Conservation (phyloP, 176 grass and related monocot species). For the Phoenix dactylifera region DNA sequence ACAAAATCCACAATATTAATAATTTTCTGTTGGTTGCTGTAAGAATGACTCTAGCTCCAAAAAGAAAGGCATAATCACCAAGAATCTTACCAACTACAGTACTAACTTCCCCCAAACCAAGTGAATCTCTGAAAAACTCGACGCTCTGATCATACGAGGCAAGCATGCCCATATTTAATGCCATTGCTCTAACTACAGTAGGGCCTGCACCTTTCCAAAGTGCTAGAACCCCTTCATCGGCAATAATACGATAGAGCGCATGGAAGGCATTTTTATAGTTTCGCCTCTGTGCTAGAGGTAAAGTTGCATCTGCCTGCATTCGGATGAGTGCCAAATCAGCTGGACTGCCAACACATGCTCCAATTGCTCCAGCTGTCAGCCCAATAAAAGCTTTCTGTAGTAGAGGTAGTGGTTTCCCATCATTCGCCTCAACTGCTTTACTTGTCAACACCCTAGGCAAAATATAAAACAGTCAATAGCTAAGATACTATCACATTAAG, state of each 20-base stretch:
- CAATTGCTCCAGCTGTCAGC: constrained; percentile 83
- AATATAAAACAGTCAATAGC: background rate
- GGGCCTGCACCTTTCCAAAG: constrained; percentile 93
- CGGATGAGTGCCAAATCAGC: constrained; percentile 86
- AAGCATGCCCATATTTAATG: constrained; percentile 96
- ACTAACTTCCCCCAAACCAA: constrained; percentile 72
- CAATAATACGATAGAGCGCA: constrained; percentile 58
- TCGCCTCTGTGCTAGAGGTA: constrained; percentile 58
- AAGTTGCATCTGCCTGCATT: constrained; percentile 93
- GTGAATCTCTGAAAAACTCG: constrained; percentile 68
- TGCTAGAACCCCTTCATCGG: constrained; percentile 87
- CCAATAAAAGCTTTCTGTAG: constrained; percentile 79
- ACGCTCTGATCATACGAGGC: constrained; percentile 89
- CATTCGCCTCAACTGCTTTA: constrained; percentile 91
- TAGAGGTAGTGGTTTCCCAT: constrained; percentile 73
- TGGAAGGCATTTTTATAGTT: constrained; percentile 93
- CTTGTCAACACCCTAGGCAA: constrained; percentile 76
- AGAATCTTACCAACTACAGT: constrained; percentile 62
- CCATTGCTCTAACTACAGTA: constrained; percentile 85
- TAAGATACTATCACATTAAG: background rate
- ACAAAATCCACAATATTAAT: too few relatives aligned
- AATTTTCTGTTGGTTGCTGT: too few relatives aligned
- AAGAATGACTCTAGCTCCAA: too few relatives aligned
- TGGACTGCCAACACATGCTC: constrained; percentile 72
- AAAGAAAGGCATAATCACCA: background rate